Base-by-base conservation (phyloP, 148 eudicot species). In the Amaranthus hypochondriacus region DNA sequence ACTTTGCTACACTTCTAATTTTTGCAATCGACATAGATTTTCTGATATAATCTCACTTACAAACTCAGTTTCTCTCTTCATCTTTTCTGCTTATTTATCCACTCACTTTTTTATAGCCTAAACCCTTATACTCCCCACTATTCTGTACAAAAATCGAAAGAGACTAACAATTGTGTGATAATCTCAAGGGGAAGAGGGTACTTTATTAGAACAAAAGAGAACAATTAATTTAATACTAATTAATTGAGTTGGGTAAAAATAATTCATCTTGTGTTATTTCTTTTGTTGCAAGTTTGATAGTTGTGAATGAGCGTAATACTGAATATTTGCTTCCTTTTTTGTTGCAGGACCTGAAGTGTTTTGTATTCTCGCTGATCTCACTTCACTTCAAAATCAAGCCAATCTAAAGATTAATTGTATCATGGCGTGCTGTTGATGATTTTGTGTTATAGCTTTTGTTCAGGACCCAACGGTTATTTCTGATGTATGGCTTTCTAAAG, bases 361-460 rank as follows among this genome's bases (percentile, higher is more conserved):
- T 90, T 48, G 95, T 90, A 57, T 90, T 90, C 80, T 90, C 92
- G 9, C 84, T 90, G 1, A 90, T 88, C 72, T 88, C 92, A 9
- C 86, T 90, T 59, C 95, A 90, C 83, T 89, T 87, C 87, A 89
- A 89, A 85, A 87, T 89, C 87, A 89, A 89, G 80, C 93, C 93
- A 54, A 89, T 89, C 8, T 89, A 59, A 59, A 63, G 71, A 62
- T 68, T 39, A 42, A n/a, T 50, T 59, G 15, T n/a, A 18, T 12
- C 55, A 3, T 13, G 56, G 60, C 50, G 56, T 7, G 8, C 39
- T 28, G 67, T 46, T 54, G 7, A 6, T 48, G 54, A 61, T 7
- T 64, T 18, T 43, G 11, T 28, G 48, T 56, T 10, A 28, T 74
- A 12, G 39, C 39, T 28, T 28, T 28, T 28, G 39, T 28, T 28